phyloP scores from a whole-genome alignment of 2,329 filamentous ascomycete species.

The Fusarium solani-melongenae region DNA sequence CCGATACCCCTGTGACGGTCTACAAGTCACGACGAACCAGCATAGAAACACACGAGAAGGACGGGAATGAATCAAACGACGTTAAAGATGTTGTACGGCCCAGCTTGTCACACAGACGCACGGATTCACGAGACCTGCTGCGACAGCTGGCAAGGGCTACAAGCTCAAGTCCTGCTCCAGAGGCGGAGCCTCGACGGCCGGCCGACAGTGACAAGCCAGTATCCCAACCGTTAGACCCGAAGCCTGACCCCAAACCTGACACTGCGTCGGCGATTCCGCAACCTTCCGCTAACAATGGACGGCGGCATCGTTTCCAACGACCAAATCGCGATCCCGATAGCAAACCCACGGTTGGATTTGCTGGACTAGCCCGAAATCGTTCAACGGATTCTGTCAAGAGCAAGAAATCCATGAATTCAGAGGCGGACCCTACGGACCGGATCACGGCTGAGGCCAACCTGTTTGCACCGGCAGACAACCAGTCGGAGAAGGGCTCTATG shows the following conservation, averaged over 20 bases:
- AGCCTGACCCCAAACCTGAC: slow-evolving; percentile 30
- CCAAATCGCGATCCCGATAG: slow-evolving; percentile 39
- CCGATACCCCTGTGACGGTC: slow-evolving; percentile 55
- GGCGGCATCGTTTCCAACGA: slow-evolving; percentile 15
- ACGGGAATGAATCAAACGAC: slow-evolving; percentile 7
- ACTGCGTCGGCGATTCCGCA: slow-evolving; percentile 23
- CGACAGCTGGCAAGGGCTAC: slow-evolving; percentile 61
- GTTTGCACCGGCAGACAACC: slow-evolving; percentile 65
- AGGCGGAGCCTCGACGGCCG: slow-evolving; percentile 37
- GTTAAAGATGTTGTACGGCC: slow-evolving; percentile 24
- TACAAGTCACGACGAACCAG: slow-evolving; percentile 45
- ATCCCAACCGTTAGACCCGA: slow-evolving; percentile 20
- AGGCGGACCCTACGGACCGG: slow-evolving; percentile 65
- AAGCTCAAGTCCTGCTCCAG: slow-evolving; percentile 56
- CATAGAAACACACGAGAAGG: slow-evolving; percentile 10
- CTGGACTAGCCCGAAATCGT: slow-evolving; percentile 54
- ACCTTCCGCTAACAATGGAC: slow-evolving; percentile 30
- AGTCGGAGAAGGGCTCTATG: slow-evolving; percentile 66
- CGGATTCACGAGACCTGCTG: slow-evolving; percentile 61
- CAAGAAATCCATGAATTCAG: slow-evolving; percentile 61
- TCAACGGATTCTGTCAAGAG: slow-evolving; percentile 61
- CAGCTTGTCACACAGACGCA: slow-evolving; percentile 37
- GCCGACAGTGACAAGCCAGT: slow-evolving; percentile 24
- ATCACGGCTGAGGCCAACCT: slow-evolving; percentile 67
- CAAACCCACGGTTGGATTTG: slow-evolving; percentile 60